A percentile compares a stretch with the other conserved stretches of the same genome.
phyloP scores from a whole-genome alignment of 1,284 basidiomycete species.

The Marasmius tenuissimus region DNA sequence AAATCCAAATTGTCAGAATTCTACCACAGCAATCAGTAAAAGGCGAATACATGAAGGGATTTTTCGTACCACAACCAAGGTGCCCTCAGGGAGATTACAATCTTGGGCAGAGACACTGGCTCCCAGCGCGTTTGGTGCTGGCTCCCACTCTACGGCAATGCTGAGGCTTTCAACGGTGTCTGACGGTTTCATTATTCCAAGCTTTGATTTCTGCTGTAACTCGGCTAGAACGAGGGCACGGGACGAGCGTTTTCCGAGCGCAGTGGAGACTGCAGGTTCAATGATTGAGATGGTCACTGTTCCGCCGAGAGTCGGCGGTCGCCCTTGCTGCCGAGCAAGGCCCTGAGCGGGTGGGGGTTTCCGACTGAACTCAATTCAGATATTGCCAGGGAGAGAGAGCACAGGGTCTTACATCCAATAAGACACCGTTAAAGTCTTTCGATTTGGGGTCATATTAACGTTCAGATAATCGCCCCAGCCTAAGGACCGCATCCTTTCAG shows the following conservation, averaged over 20 bases:
- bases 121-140: conserved; percentile 59
- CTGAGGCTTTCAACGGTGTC: conserved; percentile 71
- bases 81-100: conserved; percentile 33
- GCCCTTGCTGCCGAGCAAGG: conserved; percentile 40
- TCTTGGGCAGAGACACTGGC: conserved; percentile 47
- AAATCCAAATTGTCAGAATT: conserved; percentile 70
- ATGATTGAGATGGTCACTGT: conserved; percentile 46
- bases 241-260: conserved; percentile 42
- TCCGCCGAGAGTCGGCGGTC: conserved; percentile 58
- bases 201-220: conserved; percentile 61
- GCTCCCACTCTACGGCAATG: conserved; percentile 67
- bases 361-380: conserved; percentile 37
- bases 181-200: conserved; percentile 52
- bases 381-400: neutral
- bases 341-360: conserved; percentile 32
- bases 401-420: conserved; percentile 71
- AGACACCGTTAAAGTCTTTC: conserved; percentile 62
- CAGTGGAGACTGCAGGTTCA: conserved; percentile 35
- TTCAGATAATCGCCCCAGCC: conserved; percentile 76
- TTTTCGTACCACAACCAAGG: conserved; percentile 45
- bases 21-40: conserved; percentile 31
- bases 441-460: conserved; percentile 61
- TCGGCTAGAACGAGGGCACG: conserved; percentile 56
- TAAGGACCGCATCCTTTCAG: conserved; percentile 68
- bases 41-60: conserved; percentile 8